A percentile compares a stretch with the other conserved stretches of the same genome.
phyloP scores from a whole-genome alignment of 2,329 filamentous ascomycete species.

The Microsporum canis region DNA sequence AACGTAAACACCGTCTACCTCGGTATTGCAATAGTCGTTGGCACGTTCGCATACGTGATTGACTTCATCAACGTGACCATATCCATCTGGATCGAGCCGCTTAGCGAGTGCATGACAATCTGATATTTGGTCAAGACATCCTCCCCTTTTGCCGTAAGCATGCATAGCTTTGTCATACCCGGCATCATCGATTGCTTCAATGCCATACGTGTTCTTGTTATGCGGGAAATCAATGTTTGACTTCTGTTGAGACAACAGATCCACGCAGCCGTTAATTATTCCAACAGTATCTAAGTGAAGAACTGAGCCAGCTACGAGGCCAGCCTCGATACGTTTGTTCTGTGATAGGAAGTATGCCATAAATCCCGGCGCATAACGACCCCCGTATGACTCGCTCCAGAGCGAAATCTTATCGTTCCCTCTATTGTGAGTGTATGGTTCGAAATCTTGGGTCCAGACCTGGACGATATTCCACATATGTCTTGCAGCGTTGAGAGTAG shows the following conservation, averaged over 20 bases:
- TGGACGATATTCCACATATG: slow-evolving; percentile 50
- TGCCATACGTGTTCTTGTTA: slow-evolving; percentile 48
- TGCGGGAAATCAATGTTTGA: slow-evolving; percentile 42
- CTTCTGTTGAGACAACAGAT: slow-evolving; percentile 44
- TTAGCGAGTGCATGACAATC: slow-evolving; percentile 40
- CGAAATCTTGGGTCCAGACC: slow-evolving; percentile 52
- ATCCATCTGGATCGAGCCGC: slow-evolving; percentile 40
- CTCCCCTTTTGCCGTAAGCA: slow-evolving; percentile 37
- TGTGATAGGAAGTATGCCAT: slow-evolving; percentile 31
- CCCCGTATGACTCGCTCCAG: slow-evolving; percentile 38
- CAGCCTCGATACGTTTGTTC: slow-evolving; percentile 27
- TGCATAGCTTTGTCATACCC: slow-evolving; percentile 41
- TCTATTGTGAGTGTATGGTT: slow-evolving; percentile 25
- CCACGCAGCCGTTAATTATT: slow-evolving; percentile 51
- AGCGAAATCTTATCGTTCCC: slow-evolving; percentile 38
- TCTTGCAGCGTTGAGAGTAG: slow-evolving; percentile 42
- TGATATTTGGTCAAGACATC: slow-evolving; percentile 45
- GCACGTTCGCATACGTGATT: slow-evolving; percentile 37
- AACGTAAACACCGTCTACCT: slow-evolving; percentile 38
- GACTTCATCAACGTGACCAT: slow-evolving; percentile 35
- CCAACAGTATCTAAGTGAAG: slow-evolving; percentile 44
- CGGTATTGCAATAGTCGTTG: slow-evolving; percentile 45
- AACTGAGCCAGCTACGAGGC: slow-evolving; percentile 19
- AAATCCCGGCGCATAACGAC: slow-evolving; percentile 34
- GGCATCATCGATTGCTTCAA: slow-evolving; percentile 27